Conservation (phyloP, 805 yeast genomes). For the Candida wancherniae region DNA sequence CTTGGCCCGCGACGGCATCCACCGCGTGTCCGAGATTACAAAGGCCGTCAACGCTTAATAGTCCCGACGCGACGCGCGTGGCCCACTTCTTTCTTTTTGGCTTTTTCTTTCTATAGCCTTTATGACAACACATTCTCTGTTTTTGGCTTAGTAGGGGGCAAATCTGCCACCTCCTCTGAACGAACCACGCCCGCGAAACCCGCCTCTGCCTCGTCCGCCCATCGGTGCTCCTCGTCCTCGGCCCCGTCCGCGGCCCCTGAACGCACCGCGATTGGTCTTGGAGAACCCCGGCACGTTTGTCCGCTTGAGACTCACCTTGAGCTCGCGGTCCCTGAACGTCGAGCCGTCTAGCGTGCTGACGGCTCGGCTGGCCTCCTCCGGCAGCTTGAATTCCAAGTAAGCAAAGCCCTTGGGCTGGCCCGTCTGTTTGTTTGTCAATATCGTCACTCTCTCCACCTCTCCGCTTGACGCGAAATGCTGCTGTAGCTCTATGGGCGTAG, state of each 20-base stretch:
- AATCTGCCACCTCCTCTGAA: conserved; percentile 10
- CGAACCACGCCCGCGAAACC: conserved; percentile 12
- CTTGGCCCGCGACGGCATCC: conserved; percentile 32
- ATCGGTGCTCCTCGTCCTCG: conserved; percentile 6
- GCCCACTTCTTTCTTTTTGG: no score
- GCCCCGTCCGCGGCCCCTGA: conserved; percentile 30
- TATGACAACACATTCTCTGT: neutral
- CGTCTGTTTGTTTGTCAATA: conserved; percentile 63
- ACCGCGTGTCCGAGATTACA: conserved; percentile 25
- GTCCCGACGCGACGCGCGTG: no score
- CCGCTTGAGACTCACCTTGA: conserved; percentile 73
- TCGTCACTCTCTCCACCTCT: conserved; percentile 73
- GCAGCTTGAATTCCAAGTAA: conserved; percentile 75
- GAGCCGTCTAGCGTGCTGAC: conserved; percentile 58
- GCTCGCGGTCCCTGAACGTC: conserved; percentile 59
- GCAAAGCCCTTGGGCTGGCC: conserved; percentile 89
- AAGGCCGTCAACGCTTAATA: conserved; percentile 12
- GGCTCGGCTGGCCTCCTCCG: conserved; percentile 60
- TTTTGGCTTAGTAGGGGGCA: conserved; percentile 8
- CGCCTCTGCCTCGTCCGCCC: conserved; percentile 11
- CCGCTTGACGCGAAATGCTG: conserved; percentile 68
- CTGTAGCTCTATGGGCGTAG: conserved; percentile 77
- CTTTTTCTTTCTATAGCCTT: neutral
- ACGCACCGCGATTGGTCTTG: conserved; percentile 26
- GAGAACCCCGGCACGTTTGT: conserved; percentile 74